Evolutionary conservation across 169 alveolate genomes (phyloP).

Genomic region (Plasmodium cynomolgi): DNA sequence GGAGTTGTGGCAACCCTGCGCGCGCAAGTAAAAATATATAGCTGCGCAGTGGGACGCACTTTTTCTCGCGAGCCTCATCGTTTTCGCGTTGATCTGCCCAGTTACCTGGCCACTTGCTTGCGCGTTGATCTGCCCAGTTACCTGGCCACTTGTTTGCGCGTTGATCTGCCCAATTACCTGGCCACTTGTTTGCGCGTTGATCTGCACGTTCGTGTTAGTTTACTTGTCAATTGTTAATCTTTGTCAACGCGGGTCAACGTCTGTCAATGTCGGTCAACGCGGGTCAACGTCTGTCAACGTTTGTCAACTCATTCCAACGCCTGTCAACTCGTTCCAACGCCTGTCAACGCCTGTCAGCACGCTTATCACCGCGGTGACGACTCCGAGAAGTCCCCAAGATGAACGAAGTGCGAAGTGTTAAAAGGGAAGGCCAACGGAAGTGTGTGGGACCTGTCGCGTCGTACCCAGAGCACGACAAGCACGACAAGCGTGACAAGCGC

Average conservation of each 20-base stretch:
- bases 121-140: neutral
- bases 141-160: neutral
- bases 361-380: neutral
- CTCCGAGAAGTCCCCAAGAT: neutral
- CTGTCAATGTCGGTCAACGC: neutral
- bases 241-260: neutral
- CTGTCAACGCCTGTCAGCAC: neutral
- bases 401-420: constrained; percentile 5
- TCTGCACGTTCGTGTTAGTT: neutral
- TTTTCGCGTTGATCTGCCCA: neutral
- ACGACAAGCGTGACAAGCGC: neutral
- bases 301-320: neutral
- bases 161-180: neutral
- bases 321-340: neutral
- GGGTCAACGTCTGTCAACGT: neutral
- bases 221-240: neutral
- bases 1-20: neutral
- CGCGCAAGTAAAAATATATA: neutral
- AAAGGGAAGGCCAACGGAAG: neutral
- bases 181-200: neutral
- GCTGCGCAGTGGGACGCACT: neutral
- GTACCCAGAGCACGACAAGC: neutral
- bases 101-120: neutral
- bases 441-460: neutral
- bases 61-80: neutral